Conservation (phyloP, 106 monocot species). For the Agapanthus africanus region DNA sequence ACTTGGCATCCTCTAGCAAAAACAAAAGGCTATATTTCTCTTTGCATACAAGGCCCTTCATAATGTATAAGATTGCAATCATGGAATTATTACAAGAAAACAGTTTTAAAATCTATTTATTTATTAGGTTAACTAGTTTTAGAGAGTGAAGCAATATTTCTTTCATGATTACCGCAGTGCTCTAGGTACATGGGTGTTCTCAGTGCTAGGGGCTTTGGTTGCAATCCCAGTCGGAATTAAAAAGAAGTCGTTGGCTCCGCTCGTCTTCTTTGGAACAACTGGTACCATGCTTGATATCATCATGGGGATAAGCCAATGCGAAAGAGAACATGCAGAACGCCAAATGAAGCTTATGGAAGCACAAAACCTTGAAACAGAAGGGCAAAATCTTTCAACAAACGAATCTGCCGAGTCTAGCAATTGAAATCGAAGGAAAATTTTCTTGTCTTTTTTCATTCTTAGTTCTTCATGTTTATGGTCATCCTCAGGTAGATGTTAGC, state of each 20-base stretch:
- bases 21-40: too few relatives aligned
- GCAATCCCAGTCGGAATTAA: conserved; percentile 93
- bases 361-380: conserved; percentile 2
- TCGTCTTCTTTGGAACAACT: conserved; percentile 95
- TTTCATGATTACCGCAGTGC: conserved; percentile 60
- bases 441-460: background rate
- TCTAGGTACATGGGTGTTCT: conserved; percentile 93
- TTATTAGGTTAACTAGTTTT: too few relatives aligned
- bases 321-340: conserved; percentile 85
- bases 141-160: too few relatives aligned
- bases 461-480: background rate
- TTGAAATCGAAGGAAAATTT: background rate
- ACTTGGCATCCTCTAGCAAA: too few relatives aligned
- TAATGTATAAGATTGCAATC: too few relatives aligned
- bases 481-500: background rate
- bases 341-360: conserved; percentile 51
- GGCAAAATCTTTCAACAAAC: background rate
- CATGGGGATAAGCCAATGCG: conserved; percentile 80
- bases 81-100: too few relatives aligned
- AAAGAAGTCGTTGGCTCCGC: conserved; percentile 76
- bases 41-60: too few relatives aligned
- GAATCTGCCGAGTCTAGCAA: background rate
- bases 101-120: too few relatives aligned
- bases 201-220: conserved; percentile 65
- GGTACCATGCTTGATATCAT: conserved; percentile 99